These are phyloP conservation scores for Rhizopus stolonifer DNA, from an alignment of 371 early-diverging fungal species.

Conservation along the genomic window DNA sequence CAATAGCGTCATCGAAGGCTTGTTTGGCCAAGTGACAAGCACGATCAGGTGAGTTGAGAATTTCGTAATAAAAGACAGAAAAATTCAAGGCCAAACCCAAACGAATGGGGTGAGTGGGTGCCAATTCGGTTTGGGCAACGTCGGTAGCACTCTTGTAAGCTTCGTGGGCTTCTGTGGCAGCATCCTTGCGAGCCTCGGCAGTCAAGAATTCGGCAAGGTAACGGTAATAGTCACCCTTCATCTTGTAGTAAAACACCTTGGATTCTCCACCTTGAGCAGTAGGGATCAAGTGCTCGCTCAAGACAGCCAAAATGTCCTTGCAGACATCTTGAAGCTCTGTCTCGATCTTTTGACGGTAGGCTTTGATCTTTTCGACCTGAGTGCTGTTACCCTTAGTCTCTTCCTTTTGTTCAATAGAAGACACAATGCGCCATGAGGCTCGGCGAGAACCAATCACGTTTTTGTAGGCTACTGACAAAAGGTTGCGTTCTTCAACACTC, in stretches of 20 bases:
- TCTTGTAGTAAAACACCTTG: slow-evolving; percentile 99
- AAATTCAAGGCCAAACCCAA: slow-evolving; percentile 99
- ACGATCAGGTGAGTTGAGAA: slow-evolving; percentile 96
- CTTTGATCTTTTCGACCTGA: too few relatives aligned
- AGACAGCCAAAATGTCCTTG: slow-evolving; percentile 89
- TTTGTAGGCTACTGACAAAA: slow-evolving; percentile 98
- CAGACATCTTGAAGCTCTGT: slow-evolving; percentile 92
- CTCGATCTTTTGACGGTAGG: too few relatives aligned
- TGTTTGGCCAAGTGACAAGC: slow-evolving; percentile 55
- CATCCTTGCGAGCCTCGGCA: slow-evolving; percentile 85
- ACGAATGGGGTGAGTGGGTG: slow-evolving; percentile 98
- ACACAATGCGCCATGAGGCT: slow-evolving; percentile 98
- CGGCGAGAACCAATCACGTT: slow-evolving; percentile 98
- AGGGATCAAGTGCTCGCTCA: slow-evolving; percentile 87
- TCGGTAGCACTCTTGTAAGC: slow-evolving; percentile 96
- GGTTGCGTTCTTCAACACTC: slow-evolving; percentile 95
- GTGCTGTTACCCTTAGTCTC: too few relatives aligned
- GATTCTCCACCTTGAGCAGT: slow-evolving; percentile 88
- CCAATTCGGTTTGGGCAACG: slow-evolving; percentile 89
- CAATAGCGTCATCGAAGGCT: slow-evolving; percentile 99
- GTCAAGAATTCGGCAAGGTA: slow-evolving; percentile 98
- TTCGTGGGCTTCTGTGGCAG: slow-evolving; percentile 85
- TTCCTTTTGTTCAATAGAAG: slow-evolving; percentile 92
- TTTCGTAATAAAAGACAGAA: slow-evolving; percentile 99
- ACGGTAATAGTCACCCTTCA: slow-evolving; percentile 99